Base-by-base conservation (phyloP, 768 basidiomycete genomes). In the Ephemerocybe angulata region DNA sequence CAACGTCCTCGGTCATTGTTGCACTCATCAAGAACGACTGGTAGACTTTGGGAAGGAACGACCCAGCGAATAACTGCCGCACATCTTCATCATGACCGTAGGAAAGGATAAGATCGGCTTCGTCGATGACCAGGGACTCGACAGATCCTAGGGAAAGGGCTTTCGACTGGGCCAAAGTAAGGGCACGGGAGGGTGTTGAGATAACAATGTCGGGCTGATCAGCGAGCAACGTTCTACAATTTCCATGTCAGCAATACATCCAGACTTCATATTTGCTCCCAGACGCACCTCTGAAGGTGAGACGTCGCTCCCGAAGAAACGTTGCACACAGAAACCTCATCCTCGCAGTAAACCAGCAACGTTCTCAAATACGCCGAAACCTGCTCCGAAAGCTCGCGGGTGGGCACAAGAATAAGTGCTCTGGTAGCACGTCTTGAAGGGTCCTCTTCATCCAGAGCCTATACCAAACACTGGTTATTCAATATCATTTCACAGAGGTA, bases 11-110 rank as follows among this genome's bases (percentile, higher is more conserved):
- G 11, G 94, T 93, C 86, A 98, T 87, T 0, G 96, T 99, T 4
- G 97, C 96, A 65, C 90, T 93, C 93, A 98, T 97, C 30, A 99
- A 74, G 72, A 96, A 94, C 10, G 91, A 90, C 69, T 93, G 96
- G 69, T 84, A 91, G 57, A 88, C 84, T 67, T 84, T 88, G 51
- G 88, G 93, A 28, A 89, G 80, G 68, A 81, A 87, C 40, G 77
- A 81, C 44, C 83, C 90, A 53, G 71, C 78, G 58, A 88, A 85
- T 21, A 81, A 78, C 55, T 86, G 82, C 25, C 85, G 82, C 42
- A 95, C 82, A 56, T 94, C 92, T 64, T 94, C 90, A 57, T 94
- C 89, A 60, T 98, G 93, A 2, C 97, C 97, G 66, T 98, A 99
- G 0, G 95, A 98, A 19, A 99, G 78, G 50, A 99, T 90, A 33